These are phyloP conservation scores for Penicillium cosmopolitanum DNA, from an alignment of 495 filamentous ascomycete species.

Conservation along the genomic window DNA sequence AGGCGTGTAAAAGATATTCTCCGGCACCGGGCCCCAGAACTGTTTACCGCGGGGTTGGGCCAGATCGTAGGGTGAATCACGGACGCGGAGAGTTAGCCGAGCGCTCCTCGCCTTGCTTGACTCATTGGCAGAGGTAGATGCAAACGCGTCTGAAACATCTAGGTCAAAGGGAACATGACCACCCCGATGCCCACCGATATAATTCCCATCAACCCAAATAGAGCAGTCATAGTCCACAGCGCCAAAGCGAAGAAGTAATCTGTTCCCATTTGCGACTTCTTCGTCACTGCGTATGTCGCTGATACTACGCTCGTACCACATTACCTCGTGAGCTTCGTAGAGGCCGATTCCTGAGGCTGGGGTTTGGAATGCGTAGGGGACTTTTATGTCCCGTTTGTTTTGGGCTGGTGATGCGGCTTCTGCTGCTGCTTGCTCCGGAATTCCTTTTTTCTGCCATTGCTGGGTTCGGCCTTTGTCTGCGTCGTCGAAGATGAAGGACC, in stretches of 20 bases:
- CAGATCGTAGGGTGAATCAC: conserved; percentile 40
- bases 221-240: conserved; percentile 44
- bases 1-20: conserved; percentile 46
- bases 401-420: not conserved
- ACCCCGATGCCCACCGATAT: conserved; percentile 34
- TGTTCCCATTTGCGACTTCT: conserved; percentile 20
- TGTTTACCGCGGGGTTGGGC: conserved; percentile 46
- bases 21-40: conserved; percentile 43
- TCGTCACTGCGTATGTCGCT: conserved; percentile 44
- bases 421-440: conserved; percentile 15
- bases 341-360: conserved; percentile 58
- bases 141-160: conserved; percentile 34
- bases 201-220: conserved; percentile 35
- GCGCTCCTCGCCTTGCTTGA: not conserved
- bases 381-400: conserved; percentile 44
- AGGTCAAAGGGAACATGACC: conserved; percentile 45
- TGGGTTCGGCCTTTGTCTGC: conserved; percentile 48
- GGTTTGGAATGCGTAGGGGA: conserved; percentile 63
- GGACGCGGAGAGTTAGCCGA: conserved; percentile 33
- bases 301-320: conserved; percentile 61
- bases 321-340: conserved; percentile 58
- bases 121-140: not conserved
- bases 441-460: conserved; percentile 31
- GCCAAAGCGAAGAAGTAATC: conserved; percentile 39
- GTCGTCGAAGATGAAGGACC: conserved; percentile 63